Evolutionary conservation across 768 basidiomycete species (phyloP), one percentile per base, ranked within the genome.

Genomic region (Phlebiopsis gigantea): DNA sequence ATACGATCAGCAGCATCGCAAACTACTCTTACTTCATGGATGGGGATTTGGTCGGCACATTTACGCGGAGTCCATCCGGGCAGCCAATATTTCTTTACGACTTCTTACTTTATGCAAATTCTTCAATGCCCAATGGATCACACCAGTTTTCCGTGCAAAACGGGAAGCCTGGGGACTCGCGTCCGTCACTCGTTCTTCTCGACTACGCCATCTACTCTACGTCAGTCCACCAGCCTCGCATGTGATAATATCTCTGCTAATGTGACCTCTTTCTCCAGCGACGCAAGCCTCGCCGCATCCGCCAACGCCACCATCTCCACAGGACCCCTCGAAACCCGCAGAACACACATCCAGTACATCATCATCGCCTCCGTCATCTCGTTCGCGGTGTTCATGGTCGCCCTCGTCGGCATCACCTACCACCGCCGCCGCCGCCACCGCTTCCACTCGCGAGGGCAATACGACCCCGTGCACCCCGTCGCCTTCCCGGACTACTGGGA

Each of bases 11-110:
- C n/a, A n/a, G 54, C 69, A 55, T 59, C 69, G 0, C 69, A 76
- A 51, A 66, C 77, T 67, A 65, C 64, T n/a, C n/a, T 2, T 77
- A 77, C 59, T 66, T 69, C 29, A 65, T 77, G 46, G 76, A 78
- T 57, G 62, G 63, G 24, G 59, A 67, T 19, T 25, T 53, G 12
- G 70, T 66, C 6, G 75, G 74, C 14, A 57, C 56, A 2, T 77
- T 70, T 46, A 51, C 34, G 0, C 63, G 55, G 17, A 24, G 58
- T 19, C 61, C 71, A 2, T 43, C 65, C 10, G 68, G 63, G 0
- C 21, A 60, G n/a, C 9, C 56, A 2, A 58, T 52, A 0, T 72
- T 66, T 56, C 59, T 68, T 12, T 75, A 75, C 59, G 66, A 73
- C 39, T 68, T 71, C 19, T 66, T 65, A 15, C 72, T 77, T 25